Evolutionary conservation across 176 grass and related monocot genomes (phyloP), one percentile per base, ranked within the genome.

Genomic region (Phoenix roebelenii): DNA sequence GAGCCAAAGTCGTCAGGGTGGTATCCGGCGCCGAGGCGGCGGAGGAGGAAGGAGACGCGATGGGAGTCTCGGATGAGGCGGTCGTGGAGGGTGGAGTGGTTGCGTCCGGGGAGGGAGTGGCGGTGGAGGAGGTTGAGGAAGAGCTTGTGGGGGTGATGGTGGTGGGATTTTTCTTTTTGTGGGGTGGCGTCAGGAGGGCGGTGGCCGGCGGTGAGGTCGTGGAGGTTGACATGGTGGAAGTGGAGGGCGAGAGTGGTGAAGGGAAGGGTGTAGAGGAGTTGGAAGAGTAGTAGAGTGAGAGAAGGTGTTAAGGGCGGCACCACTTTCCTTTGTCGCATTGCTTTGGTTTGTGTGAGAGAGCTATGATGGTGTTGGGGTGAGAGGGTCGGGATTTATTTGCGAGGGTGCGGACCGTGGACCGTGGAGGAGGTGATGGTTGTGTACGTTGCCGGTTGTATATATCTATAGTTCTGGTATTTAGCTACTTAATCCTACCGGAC

Each of bases 41-140:
- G 35, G 35, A 77, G 26, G 24, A 75, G 78, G 5, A 58, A 66
- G 0, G 64, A 23, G 14, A 80, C 23, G 14, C 51, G 64, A 12
- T 14, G 35, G 10, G 10, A 44, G 35, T 44, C 35, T 14, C 35
- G 35, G 10, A 44, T 44, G 35, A 44, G 35, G 35, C 7, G 35
- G 49, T 80, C 70, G 25, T 69, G 72, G 3, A 57, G 75, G 35
- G 72, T 59, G 0, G 61, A 78, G 75, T 88, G 64, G 49, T 48
- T 72, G 15, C 50, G 20, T 63, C 82, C 78, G 28, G 72, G 18
- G 75, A 91, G 16, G 1, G 58, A 48, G 56, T 82, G 82, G 30
- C 87, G 83, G 81, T 88, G 92, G 48, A 90, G 29, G 20, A 97
- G 29, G 3, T 51, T 55, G 1, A 97, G 22, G 16, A 78, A 78